Evolutionary conservation across 305 asterid genomes (phyloP).

Genomic region (Rubia peregrina): DNA sequence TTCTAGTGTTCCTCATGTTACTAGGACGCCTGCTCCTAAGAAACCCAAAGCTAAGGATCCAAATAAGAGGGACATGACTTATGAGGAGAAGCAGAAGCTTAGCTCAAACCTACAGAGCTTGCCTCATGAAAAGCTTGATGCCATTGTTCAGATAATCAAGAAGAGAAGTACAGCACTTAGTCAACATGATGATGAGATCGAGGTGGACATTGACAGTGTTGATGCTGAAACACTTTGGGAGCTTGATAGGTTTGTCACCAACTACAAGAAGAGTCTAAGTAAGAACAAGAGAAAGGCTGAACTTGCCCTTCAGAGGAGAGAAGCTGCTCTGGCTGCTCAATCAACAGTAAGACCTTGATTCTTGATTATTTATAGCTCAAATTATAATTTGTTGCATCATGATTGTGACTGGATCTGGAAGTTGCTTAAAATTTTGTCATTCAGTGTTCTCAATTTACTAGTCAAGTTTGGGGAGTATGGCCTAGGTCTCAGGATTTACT

Average conservation of each 20-base stretch:
- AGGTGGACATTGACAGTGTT: constrained; percentile 43
- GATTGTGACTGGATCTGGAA: neutral
- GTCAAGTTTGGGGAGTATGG: neutral
- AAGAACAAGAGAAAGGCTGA: constrained; percentile 40
- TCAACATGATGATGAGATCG: constrained; percentile 42
- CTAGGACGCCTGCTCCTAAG: constrained; percentile 36
- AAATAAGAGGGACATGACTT: constrained; percentile 40
- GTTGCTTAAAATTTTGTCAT: neutral
- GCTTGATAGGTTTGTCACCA: constrained; percentile 48
- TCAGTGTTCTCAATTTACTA: neutral
- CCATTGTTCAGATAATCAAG: constrained; percentile 44
- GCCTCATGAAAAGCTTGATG: constrained; percentile 41
- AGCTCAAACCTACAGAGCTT: constrained; percentile 38
- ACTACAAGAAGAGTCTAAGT: constrained; percentile 40
- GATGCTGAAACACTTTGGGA: constrained; percentile 53
- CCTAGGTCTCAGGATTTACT: neutral
- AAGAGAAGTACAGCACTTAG: constrained; percentile 29
- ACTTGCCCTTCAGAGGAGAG: constrained; percentile 30
- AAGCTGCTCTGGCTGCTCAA: constrained; percentile 26
- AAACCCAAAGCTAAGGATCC: constrained; percentile 49
- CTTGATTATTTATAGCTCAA: neutral
- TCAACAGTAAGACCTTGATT: constrained; percentile 20
- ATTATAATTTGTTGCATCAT: constrained; percentile 4
- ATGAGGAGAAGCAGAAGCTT: constrained; percentile 43
- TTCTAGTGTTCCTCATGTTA: constrained; percentile 16